These are phyloP conservation scores for Narthecium ossifragum DNA, from an alignment of 106 monocot species.

Conservation along the genomic window DNA sequence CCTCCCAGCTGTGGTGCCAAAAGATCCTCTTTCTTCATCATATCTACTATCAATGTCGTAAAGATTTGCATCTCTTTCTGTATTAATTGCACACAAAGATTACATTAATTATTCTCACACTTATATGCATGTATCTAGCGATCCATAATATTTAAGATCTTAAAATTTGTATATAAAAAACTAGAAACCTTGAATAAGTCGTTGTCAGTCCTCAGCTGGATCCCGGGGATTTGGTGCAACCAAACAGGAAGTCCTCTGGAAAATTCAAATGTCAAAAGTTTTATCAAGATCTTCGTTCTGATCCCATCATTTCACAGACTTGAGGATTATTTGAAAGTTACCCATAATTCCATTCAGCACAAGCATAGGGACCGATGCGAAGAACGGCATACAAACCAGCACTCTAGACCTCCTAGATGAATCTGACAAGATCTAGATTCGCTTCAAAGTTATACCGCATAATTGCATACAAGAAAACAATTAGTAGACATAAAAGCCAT, in stretches of 20 bases:
- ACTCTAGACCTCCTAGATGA: conserved; percentile 17
- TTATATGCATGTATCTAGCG: background rate
- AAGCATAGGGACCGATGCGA: conserved; percentile 26
- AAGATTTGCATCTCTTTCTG: conserved; percentile 35
- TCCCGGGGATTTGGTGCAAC: conserved; percentile 13
- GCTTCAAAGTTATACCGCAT: conserved; percentile 22
- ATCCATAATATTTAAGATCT: no score
- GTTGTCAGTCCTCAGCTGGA: conserved; percentile 25
- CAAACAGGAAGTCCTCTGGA: conserved; percentile 29
- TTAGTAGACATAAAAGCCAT: no score
- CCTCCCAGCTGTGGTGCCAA: conserved; percentile 34
- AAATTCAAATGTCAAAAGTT: background rate
- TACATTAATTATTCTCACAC: background rate
- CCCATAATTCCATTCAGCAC: conserved; percentile 28
- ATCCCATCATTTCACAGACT: no score
- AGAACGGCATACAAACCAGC: conserved; percentile 25
- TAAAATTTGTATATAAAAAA: background rate
- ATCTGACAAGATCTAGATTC: conserved; percentile 18
- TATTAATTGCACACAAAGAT: background rate
- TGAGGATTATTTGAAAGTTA: no score
- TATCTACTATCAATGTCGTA: conserved; percentile 22
- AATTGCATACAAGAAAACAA: no score
- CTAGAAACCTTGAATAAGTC: conserved; percentile 23
- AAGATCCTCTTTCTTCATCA: conserved; percentile 28
- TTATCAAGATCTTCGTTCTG: no score